Percentiles rank a stretch among this genome's conserved stretches.
phyloP scores from a whole-genome alignment of 371 early-diverging fungal genomes.

The Mucor ambiguus region DNA sequence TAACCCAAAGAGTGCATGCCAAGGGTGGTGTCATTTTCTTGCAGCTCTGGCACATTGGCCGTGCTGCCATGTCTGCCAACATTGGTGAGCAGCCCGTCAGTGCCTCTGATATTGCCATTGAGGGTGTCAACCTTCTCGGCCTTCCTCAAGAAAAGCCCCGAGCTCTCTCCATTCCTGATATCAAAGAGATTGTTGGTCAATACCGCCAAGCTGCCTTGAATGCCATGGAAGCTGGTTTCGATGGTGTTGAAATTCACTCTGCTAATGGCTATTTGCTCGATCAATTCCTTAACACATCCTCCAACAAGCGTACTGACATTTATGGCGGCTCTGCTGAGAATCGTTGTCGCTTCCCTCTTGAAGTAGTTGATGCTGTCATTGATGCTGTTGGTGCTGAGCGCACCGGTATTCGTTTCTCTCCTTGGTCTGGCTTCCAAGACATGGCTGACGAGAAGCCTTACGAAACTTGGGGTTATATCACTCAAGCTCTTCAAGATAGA shows the following conservation, averaged over 20 bases:
- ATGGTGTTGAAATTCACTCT: slow-evolving; percentile 72
- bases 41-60: slow-evolving; percentile 61
- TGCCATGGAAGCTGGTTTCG: slow-evolving; percentile 56
- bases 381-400: slow-evolving; percentile 32
- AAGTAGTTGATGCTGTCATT: slow-evolving; percentile 56
- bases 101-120: slow-evolving; percentile 11
- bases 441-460: slow-evolving; percentile 36
- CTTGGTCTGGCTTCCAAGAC: slow-evolving; percentile 30
- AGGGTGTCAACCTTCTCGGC: not conserved
- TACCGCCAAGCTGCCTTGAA: slow-evolving; percentile 59
- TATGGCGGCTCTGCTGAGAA: slow-evolving; percentile 82
- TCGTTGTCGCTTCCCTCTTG: slow-evolving; percentile 65
- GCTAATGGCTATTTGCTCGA: slow-evolving; percentile 70
- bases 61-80: slow-evolving; percentile 11
- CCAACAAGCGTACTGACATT: slow-evolving; percentile 56
- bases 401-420: slow-evolving; percentile 31
- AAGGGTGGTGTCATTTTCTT: slow-evolving; percentile 58
- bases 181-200: slow-evolving; percentile 52
- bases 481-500: slow-evolving; percentile 23
- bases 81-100: slow-evolving; percentile 20
- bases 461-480: slow-evolving; percentile 37
- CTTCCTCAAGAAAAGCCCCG: slow-evolving; percentile 24
- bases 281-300: slow-evolving; percentile 51
- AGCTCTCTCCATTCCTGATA: slow-evolving; percentile 65
- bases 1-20: slow-evolving; percentile 59